Conservation (phyloP, 495 filamentous ascomycete genomes). For the Podospora fimiseda region DNA sequence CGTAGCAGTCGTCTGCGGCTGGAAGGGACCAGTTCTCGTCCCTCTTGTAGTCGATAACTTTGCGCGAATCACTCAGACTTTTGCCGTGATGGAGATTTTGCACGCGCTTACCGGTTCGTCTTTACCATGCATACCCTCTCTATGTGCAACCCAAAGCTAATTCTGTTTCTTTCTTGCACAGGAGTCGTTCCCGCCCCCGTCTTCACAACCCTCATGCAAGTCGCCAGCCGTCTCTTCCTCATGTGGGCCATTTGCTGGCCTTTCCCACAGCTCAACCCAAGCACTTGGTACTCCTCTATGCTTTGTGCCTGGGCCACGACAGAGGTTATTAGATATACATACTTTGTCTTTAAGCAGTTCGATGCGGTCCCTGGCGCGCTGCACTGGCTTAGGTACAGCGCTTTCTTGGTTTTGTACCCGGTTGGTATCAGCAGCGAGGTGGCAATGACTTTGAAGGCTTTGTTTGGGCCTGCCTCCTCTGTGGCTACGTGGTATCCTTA, state of each 20-base stretch:
- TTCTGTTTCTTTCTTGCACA: constrained; percentile 17
- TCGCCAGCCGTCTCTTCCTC: constrained; percentile 72
- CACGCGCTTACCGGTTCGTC: constrained; percentile 63
- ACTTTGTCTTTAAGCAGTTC: constrained; percentile 68
- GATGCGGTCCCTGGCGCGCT: constrained; percentile 52
- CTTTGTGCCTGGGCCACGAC: constrained; percentile 77
- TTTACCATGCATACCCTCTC: constrained; percentile 2
- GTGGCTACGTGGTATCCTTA: constrained; percentile 45
- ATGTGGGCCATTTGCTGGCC: constrained; percentile 68
- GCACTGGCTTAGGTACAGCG: constrained; percentile 87
- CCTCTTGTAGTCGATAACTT: constrained; percentile 55
- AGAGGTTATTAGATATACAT: constrained; percentile 83
- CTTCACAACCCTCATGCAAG: constrained; percentile 82
- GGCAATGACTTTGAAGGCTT: constrained; percentile 63
- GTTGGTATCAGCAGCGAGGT: constrained; percentile 84
- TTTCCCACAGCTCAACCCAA: constrained; percentile 54
- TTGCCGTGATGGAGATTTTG: constrained; percentile 73
- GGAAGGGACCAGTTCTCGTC: constrained; percentile 22
- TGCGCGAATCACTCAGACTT: constrained; percentile 71
- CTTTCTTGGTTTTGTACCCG: constrained; percentile 88
- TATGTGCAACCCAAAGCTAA: too few species aligned
- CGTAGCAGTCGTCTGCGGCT: constrained; percentile 29
- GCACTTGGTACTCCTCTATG: constrained; percentile 59
- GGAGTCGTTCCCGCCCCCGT: constrained; percentile 80
- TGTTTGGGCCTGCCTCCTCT: constrained; percentile 52